Evolutionary conservation across 441 rosid species (phyloP).

Genomic region (Arabidopsis lyrata): DNA sequence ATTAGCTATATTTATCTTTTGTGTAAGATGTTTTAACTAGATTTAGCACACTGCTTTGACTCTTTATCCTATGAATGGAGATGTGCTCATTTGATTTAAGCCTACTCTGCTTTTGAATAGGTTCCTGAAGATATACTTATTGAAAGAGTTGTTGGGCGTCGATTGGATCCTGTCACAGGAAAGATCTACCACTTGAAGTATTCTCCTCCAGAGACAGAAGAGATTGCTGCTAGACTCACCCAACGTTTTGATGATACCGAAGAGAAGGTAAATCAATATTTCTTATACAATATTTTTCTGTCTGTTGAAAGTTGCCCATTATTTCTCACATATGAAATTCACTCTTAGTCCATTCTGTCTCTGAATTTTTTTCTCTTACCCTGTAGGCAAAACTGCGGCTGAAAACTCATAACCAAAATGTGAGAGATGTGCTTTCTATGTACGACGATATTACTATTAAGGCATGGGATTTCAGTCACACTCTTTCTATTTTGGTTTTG

Average conservation of each 20-base stretch:
- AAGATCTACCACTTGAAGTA: conserved; percentile 92
- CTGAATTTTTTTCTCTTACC: neutral
- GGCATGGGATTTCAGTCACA: conserved; percentile 55
- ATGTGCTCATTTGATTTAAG: conserved; percentile 7
- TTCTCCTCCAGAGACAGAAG: conserved; percentile 89
- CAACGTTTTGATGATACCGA: conserved; percentile 96
- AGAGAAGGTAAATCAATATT: conserved; percentile 71
- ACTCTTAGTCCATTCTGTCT: conserved; percentile 2
- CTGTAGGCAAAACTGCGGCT: conserved; percentile 83
- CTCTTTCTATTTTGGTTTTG: conserved; percentile 47
- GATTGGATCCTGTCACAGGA: conserved; percentile 93
- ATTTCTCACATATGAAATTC: conserved; percentile 1
- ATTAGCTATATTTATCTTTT: conserved; percentile 1
- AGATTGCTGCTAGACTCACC: conserved; percentile 84
- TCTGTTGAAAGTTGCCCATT: neutral
- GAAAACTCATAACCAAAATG: conserved; percentile 75
- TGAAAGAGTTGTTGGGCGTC: conserved; percentile 93
- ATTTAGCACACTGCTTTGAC: neutral
- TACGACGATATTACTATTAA: conserved; percentile 71
- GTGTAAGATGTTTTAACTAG: neutral
- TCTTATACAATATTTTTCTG: conserved; percentile 6
- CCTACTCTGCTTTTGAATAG: conserved; percentile 50
- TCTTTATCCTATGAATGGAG: conserved; percentile 10
- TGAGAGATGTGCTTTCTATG: conserved; percentile 82
- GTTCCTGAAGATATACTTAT: conserved; percentile 88